phyloP scores from a whole-genome alignment of 441 rosid species.

The Pelargonium fulgidum region DNA sequence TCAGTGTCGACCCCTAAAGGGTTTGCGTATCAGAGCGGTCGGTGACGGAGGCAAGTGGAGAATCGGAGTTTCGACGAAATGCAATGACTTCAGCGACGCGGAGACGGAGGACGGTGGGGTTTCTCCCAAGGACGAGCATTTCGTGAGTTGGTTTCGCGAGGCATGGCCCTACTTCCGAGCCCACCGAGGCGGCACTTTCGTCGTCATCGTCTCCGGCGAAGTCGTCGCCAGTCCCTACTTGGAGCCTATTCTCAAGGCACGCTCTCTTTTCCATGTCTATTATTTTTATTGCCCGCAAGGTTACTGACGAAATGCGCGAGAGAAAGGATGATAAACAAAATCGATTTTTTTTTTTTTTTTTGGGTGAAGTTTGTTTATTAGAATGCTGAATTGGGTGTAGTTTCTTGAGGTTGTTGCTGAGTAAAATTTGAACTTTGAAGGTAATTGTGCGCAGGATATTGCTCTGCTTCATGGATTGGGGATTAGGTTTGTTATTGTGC shows the following conservation, averaged over 20 bases:
- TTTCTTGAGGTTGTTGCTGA: not conserved
- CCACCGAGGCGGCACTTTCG: constrained; percentile 67
- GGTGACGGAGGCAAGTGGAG: constrained; percentile 1
- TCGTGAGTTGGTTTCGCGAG: constrained; percentile 86
- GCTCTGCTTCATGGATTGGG: constrained; percentile 92
- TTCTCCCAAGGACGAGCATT: constrained; percentile 43
- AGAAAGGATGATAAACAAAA: no score
- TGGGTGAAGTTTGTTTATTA: not conserved
- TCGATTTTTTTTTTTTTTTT: constrained; percentile 4
- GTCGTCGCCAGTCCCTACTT: constrained; percentile 53
- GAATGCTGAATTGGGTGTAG: constrained; percentile 1
- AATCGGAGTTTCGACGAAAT: constrained; percentile 20
- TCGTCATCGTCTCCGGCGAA: constrained; percentile 68
- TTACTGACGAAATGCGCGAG: not conserved
- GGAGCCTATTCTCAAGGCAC: constrained; percentile 69
- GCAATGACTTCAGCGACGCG: constrained; percentile 30
- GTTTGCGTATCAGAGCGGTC: not conserved
- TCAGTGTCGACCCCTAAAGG: not conserved
- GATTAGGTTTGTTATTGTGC: constrained; percentile 73
- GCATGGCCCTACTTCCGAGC: constrained; percentile 94
- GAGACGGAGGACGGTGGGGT: constrained; percentile 25
- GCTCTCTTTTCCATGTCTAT: not conserved
- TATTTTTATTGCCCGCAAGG: not conserved
- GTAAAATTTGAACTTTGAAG: not conserved
- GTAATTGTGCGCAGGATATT: constrained; percentile 57